phyloP scores from a whole-genome alignment of 257 asterid genomes.

The Ajuga chamaepitys region DNA sequence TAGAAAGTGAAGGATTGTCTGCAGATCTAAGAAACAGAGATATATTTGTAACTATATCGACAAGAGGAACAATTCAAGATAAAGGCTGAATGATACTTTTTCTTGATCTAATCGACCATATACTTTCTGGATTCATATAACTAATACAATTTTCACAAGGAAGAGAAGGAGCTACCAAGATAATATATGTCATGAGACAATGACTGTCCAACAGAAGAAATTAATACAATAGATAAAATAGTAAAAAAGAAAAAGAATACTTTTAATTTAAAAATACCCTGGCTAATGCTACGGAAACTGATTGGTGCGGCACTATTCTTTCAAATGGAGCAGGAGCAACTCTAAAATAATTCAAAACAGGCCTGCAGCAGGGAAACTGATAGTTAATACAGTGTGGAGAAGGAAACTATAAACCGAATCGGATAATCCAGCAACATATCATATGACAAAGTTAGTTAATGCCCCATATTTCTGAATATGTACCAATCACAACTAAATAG shows the following conservation, averaged over 20 bases:
- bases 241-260: background rate
- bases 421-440: background rate
- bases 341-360: constrained; percentile 53
- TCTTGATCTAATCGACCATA: background rate
- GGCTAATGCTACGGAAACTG: constrained; percentile 26
- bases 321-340: constrained; percentile 86
- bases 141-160: too few species aligned
- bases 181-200: background rate
- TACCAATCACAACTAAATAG: background rate
- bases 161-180: background rate
- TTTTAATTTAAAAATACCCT: constrained; percentile 31
- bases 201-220: background rate
- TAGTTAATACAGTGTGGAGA: background rate
- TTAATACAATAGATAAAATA: background rate
- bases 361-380: constrained; percentile 39
- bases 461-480: background rate
- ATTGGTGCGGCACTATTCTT: constrained; percentile 40
- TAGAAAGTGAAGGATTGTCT: background rate
- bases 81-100: background rate
- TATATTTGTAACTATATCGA: background rate
- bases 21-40: background rate
- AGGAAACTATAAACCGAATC: background rate
- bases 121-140: background rate
- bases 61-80: background rate
- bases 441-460: background rate